phyloP scores from a whole-genome alignment of 257 asterid species.

The Jacaranda copaia region DNA sequence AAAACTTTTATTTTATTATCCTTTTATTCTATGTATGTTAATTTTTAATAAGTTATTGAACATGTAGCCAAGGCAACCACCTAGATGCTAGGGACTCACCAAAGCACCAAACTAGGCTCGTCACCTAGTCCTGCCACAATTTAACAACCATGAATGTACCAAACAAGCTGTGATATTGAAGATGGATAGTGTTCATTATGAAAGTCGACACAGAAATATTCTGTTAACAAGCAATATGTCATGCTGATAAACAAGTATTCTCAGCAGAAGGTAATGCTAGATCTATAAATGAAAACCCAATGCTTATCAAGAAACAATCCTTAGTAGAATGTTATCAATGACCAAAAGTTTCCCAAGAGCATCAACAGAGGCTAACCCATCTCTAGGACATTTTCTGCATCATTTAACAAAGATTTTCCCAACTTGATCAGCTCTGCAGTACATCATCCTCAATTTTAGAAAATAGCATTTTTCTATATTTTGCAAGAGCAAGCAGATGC shows the following conservation, averaged over 20 bases:
- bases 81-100: neutral
- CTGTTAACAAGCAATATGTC: neutral
- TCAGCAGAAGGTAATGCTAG: neutral
- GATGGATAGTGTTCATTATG: neutral
- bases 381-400: neutral
- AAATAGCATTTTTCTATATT: neutral
- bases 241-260: neutral
- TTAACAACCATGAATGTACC: neutral
- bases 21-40: neutral
- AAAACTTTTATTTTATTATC: neutral
- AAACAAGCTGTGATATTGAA: conserved; percentile 1
- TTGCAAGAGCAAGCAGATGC: conserved; percentile 10
- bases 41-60: neutral
- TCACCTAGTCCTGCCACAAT: conserved; percentile 4
- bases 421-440: neutral
- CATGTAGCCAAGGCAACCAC: neutral
- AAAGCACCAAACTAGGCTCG: neutral
- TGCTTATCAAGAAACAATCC: neutral
- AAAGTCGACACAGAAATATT: neutral
- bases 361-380: neutral
- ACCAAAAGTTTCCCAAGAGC: neutral
- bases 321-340: neutral
- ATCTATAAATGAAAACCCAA: neutral
- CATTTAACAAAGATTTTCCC: neutral
- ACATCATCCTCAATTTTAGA: neutral